phyloP scores from a whole-genome alignment of 2,329 filamentous ascomycete species.

The Lecanicillium sp. region DNA sequence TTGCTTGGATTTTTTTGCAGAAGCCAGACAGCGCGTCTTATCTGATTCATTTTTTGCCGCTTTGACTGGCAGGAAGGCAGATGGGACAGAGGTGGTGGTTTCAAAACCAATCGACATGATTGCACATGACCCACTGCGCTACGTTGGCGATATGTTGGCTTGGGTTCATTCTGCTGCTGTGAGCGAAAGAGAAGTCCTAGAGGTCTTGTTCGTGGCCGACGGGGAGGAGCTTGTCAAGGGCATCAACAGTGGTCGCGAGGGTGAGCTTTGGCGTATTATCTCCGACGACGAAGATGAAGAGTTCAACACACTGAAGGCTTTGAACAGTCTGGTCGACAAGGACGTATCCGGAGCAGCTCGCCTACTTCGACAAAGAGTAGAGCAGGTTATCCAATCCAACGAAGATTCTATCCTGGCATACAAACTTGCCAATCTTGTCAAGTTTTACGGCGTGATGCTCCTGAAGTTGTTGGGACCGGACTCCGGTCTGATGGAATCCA shows the following conservation, averaged over 20 bases:
- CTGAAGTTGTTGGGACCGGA: constrained; percentile 65
- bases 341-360: constrained; percentile 76
- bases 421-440: constrained; percentile 80
- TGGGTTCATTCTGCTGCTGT: constrained; percentile 95
- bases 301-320: constrained; percentile 75
- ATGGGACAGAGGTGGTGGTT: constrained; percentile 51
- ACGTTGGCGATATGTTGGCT: constrained; percentile 94
- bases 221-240: constrained; percentile 82
- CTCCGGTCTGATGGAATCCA: constrained; percentile 63
- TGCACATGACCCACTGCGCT: constrained; percentile 85
- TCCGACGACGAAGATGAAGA: constrained; percentile 51
- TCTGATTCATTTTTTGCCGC: constrained; percentile 87
- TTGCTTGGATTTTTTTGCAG: constrained; percentile 88
- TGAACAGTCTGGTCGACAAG: constrained; percentile 81
- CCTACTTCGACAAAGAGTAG: constrained; percentile 80
- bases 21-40: constrained; percentile 78
- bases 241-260: constrained; percentile 71
- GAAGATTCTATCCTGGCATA: constrained; percentile 86
- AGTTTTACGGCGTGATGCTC: constrained; percentile 86
- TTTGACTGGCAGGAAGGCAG: constrained; percentile 64
- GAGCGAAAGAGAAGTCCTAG: constrained; percentile 86
- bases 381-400: constrained; percentile 87
- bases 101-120: constrained; percentile 90
- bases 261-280: constrained; percentile 73
- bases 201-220: constrained; percentile 85